Evolutionary conservation across 768 basidiomycete species (phyloP).

Genomic region (Mrakia gelida): DNA sequence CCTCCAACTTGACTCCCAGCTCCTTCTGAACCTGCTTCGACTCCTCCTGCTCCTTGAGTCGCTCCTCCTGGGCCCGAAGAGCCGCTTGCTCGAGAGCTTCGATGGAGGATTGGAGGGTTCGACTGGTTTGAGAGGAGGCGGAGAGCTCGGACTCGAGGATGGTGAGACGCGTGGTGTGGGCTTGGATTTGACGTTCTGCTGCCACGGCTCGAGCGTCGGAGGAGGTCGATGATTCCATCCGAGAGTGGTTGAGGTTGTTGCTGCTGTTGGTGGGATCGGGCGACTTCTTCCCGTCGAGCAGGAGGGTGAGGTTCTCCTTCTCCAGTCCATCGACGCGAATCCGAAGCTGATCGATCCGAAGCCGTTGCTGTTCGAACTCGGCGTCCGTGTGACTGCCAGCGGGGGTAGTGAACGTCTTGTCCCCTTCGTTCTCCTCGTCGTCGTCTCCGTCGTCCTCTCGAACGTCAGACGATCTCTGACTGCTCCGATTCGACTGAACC

Average conservation of each 20-base stretch:
- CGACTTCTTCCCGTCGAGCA: slow-evolving; percentile 13
- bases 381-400: slow-evolving; percentile 7
- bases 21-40: slow-evolving; percentile 49
- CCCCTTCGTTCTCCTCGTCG: slow-evolving; percentile 3
- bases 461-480: neutral
- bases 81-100: slow-evolving; percentile 53
- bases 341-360: slow-evolving; percentile 34
- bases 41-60: slow-evolving; percentile 53
- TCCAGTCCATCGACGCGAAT: slow-evolving; percentile 59
- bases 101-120: slow-evolving; percentile 35
- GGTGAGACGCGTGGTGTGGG: slow-evolving; percentile 22
- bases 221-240: neutral
- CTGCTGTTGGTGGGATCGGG: neutral
- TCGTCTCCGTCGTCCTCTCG: neutral
- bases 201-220: slow-evolving; percentile 18
- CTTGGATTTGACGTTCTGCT: slow-evolving; percentile 31
- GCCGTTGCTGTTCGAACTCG: neutral
- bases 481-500: neutral
- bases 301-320: slow-evolving; percentile 63
- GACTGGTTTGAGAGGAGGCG: slow-evolving; percentile 10
- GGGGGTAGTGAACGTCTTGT: slow-evolving; percentile 7
- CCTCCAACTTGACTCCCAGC: slow-evolving; percentile 30
- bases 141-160: slow-evolving; percentile 30
- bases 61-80: slow-evolving; percentile 45
- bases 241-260: neutral